phyloP scores from a whole-genome alignment of 2,329 filamentous ascomycete genomes.

The Penicillium sp. region DNA sequence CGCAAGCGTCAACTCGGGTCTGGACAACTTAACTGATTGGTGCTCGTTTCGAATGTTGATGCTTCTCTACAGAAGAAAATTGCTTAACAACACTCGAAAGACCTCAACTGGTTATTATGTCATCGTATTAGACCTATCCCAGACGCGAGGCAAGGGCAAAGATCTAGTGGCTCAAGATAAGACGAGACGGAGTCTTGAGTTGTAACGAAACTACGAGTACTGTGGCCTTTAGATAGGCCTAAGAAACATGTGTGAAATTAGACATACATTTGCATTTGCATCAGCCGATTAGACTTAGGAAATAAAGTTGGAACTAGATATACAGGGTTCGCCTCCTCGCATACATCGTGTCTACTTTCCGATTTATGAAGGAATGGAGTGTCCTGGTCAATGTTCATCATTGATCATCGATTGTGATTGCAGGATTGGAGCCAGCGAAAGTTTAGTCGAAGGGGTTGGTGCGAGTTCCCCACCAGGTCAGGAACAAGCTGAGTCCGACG shows the following conservation, averaged over 20 bases:
- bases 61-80: background rate
- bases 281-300: constrained; percentile 2
- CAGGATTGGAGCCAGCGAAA: background rate
- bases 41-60: background rate
- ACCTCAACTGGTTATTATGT: background rate
- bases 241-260: background rate
- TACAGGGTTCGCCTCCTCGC: constrained; percentile 6
- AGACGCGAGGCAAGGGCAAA: no score
- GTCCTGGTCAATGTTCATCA: constrained; percentile 1
- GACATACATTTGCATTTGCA: constrained; percentile 7
- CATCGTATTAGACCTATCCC: no score
- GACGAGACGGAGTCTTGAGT: no score
- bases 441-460: constrained; percentile 86
- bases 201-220: background rate
- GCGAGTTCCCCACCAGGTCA: constrained; percentile 97
- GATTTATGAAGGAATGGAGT: background rate
- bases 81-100: background rate
- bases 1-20: background rate
- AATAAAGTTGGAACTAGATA: constrained; percentile 6
- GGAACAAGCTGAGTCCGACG: constrained; percentile 84
- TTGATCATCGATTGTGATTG: constrained; percentile 1
- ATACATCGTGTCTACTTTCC: constrained; percentile 5
- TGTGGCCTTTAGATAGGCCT: no score
- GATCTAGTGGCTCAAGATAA: no score
- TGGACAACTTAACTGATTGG: background rate